Evolutionary conservation across 73 alveolate species (phyloP).

Genomic region (Uronychia setigera): DNA sequence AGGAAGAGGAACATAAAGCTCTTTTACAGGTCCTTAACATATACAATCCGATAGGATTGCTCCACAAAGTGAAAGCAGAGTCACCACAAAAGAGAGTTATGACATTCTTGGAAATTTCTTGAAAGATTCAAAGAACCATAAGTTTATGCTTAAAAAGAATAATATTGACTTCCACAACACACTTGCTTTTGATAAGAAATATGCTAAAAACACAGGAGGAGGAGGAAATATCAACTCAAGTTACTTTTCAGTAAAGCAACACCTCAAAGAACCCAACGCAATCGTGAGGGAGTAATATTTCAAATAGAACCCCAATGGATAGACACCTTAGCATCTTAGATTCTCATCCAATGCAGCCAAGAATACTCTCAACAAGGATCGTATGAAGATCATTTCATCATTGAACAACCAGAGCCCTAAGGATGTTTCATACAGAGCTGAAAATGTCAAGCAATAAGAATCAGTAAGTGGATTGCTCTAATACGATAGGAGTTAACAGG

Average conservation of each 20-base stretch:
- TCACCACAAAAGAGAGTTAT: no score
- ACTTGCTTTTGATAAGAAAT: conserved; percentile 1
- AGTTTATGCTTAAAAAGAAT: conserved; percentile 4
- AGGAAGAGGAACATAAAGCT: no score
- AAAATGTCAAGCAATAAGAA: no score
- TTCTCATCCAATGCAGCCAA: conserved; percentile 12
- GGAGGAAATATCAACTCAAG: conserved; percentile 8
- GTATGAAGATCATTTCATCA: neutral
- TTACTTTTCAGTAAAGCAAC: neutral
- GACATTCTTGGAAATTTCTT: neutral
- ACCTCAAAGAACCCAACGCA: conserved; percentile 1
- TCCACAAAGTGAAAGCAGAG: no score
- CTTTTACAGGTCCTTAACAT: no score
- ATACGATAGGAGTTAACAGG: no score
- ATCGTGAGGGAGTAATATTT: conserved; percentile 4
- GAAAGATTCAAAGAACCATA: neutral
- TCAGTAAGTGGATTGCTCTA: no score
- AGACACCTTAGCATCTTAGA: conserved; percentile 6
- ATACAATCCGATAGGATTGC: no score
- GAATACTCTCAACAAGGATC: neutral
- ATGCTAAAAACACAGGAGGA: conserved; percentile 1
- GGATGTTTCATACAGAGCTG: conserved; percentile 8
- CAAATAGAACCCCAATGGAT: neutral
- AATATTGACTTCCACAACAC: conserved; percentile 8
- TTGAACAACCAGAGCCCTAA: neutral